Evolutionary conservation across 352 stramenopile species (phyloP), one percentile per base, ranked within the genome.

Genomic region (Elongisporangium prolatum): DNA sequence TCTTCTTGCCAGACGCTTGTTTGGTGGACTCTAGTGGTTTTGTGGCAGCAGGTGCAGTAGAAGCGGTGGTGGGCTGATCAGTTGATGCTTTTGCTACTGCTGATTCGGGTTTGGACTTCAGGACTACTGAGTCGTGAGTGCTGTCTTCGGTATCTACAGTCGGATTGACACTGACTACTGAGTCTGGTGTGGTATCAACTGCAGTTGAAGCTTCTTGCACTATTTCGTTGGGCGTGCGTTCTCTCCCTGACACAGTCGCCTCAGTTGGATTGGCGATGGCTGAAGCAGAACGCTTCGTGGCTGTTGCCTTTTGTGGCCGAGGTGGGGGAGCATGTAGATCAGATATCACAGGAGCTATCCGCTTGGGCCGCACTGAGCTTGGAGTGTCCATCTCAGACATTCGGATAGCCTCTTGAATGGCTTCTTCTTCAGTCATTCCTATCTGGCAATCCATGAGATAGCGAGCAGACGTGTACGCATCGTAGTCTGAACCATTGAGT

Each of bases 381-480:
- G 38, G 52, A 34, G 40, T 61, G 17, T 57, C 63, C 24, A 63
- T 61, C 54, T 71, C 65, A 1, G 69, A 77, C 14, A 77, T 57
- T 28, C 69, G 54, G 54, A 74, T 44, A 17, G 69, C 69, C 25
- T 74, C 65, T 21, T 68, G 68, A 0, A 74, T 25, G 0, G 69
- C 69, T 18, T 74, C 60, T 22, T 77, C 60, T 47, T 77, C 69
- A 2, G 57, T 74, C 57, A 77, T 51, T 4, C 69, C 69, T 48
- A 65, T 53, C 48, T 77, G 69, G 21, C 67, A 74, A 28, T 69
- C 54, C 37, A 67, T 69, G 18, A 62, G 55, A 21, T 77, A 66
- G 9, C 21, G 21, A 51, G 14, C 10, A n/a, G 52, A 37, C 22
- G 59, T 13, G 1, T 34, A 44, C 22, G n/a, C 40, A 3, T 48